A percentile compares a stretch with the other conserved stretches of the same genome.
Evolutionary conservation across 2,329 filamentous ascomycete species (phyloP).

Genomic region (Coleophoma cylindrospora): DNA sequence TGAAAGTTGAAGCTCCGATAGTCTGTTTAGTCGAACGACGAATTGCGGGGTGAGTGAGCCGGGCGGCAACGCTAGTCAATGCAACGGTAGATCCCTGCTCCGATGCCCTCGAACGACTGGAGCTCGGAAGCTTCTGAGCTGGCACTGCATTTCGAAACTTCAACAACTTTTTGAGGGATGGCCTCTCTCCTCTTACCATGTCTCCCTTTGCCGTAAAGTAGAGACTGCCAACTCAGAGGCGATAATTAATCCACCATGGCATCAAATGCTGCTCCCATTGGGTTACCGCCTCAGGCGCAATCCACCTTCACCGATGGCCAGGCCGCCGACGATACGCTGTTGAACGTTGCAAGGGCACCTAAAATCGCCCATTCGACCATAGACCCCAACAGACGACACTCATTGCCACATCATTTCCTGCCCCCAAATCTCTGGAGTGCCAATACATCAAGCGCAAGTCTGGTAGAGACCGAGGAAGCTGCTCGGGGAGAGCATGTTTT

Average conservation of each 20-base stretch:
- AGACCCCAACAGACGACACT: constrained; percentile 19
- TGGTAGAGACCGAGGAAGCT: constrained; percentile 28
- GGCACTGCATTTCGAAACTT: neutral
- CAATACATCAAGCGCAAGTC: constrained; percentile 24
- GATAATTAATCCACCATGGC: neutral
- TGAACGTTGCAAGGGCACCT: constrained; percentile 3
- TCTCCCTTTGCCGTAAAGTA: constrained; percentile 13
- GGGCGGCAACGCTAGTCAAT: no score
- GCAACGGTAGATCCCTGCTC: neutral
- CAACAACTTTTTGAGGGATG: neutral
- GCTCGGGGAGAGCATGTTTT: constrained; percentile 31
- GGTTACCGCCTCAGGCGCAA: neutral
- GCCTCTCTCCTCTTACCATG: constrained; percentile 7
- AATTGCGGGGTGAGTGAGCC: no score
- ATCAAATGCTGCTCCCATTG: neutral
- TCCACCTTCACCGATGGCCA: neutral
- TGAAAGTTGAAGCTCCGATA: no score
- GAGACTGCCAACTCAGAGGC: constrained; percentile 15
- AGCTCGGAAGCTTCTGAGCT: no score
- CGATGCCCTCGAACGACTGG: neutral
- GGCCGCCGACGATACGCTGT: constrained; percentile 2
- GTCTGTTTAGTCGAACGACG: no score
- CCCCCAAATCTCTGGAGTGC: constrained; percentile 23
- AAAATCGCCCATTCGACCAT: constrained; percentile 18
- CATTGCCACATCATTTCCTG: constrained; percentile 25